Conservation (phyloP, 306 rosid species). For the Biancaea sappan region DNA sequence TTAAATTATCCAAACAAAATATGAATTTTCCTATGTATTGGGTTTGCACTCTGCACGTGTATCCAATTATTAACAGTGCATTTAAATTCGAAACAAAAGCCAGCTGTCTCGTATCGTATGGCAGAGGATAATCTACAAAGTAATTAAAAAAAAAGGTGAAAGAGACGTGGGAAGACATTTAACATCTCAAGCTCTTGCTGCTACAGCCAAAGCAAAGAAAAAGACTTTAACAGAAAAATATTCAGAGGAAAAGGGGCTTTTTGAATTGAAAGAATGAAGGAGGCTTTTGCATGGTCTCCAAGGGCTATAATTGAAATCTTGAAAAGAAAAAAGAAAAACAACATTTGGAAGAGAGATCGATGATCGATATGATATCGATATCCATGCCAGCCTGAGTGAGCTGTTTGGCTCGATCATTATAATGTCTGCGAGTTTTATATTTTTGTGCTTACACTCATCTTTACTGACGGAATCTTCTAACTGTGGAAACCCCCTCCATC, state of each 20-base stretch:
- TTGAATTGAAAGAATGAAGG: constrained; percentile 53
- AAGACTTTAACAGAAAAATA: constrained; percentile 34
- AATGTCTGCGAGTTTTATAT: constrained; percentile 63
- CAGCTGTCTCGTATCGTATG: constrained; percentile 41
- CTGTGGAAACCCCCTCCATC: constrained; percentile 42
- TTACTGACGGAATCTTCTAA: constrained; percentile 69
- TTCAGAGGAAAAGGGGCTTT: constrained; percentile 51
- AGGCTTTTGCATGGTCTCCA: constrained; percentile 99
- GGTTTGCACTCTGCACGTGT: constrained; percentile 56
- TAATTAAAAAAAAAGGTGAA: constrained; percentile 31
- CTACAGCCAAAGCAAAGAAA: constrained; percentile 36
- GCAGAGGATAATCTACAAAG: constrained; percentile 48
- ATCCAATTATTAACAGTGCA: constrained; percentile 46
- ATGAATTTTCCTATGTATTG: too few species aligned
- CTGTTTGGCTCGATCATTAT: constrained; percentile 58
- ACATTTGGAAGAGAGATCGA: constrained; percentile 31
- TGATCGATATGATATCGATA: too few species aligned
- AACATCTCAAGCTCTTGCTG: constrained; percentile 36
- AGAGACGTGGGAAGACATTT: constrained; percentile 30
- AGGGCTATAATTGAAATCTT: constrained; percentile 75
- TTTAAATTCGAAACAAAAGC: constrained; percentile 42
- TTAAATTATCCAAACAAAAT: too few species aligned
- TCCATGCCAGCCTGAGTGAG: constrained; percentile 66
- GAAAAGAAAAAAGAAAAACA: constrained; percentile 51
- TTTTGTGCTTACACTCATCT: constrained; percentile 67